Percentiles rank a stretch among this genome's conserved stretches.
phyloP scores from a whole-genome alignment of 2,329 filamentous ascomycete species.

The Aaosphaeria pasadenensis region DNA sequence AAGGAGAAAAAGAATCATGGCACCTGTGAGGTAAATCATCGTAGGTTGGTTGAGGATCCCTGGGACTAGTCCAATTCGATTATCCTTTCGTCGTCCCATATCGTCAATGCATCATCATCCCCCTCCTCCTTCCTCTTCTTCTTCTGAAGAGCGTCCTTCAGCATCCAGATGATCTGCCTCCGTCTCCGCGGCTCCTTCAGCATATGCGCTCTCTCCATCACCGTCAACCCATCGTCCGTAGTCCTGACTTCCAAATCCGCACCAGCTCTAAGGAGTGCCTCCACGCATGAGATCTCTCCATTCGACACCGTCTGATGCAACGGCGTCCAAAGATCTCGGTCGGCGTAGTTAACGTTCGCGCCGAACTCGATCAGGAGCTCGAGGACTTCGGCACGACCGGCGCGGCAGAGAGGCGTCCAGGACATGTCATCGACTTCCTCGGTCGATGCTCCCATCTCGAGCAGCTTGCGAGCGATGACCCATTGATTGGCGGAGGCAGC shows the following conservation, averaged over 20 bases:
- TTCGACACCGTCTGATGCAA: constrained; percentile 9
- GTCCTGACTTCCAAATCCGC: constrained; percentile 9
- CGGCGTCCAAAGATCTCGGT: constrained; percentile 12
- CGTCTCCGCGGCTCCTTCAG: constrained; percentile 2
- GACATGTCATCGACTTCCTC: constrained; percentile 7
- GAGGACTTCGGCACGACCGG: not conserved
- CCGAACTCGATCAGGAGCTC: constrained; percentile 6
- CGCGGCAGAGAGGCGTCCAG: constrained; percentile 13
- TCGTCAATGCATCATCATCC: too few species aligned
- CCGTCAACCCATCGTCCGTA: constrained; percentile 12
- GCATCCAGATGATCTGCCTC: not conserved
- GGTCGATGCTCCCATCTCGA: not conserved
- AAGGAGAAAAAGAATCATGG: too few species aligned
- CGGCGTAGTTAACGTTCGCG: constrained; percentile 10
- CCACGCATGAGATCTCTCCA: constrained; percentile 1
- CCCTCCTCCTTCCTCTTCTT: not conserved
- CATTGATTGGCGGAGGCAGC: constrained; percentile 6
- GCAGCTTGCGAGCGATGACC: not conserved
- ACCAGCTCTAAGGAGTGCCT: constrained; percentile 3
- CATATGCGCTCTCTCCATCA: constrained; percentile 7
- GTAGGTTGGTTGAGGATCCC: too few species aligned
- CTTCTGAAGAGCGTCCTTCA: not conserved
- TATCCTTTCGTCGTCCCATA: too few species aligned
- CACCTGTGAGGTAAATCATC: too few species aligned
- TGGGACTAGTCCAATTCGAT: too few species aligned